Percentiles rank a stretch among this genome's conserved stretches.
These are phyloP conservation scores for Aspergillus neotritici DNA, from an alignment of 2,329 filamentous ascomycete genomes.

Conservation along the genomic window DNA sequence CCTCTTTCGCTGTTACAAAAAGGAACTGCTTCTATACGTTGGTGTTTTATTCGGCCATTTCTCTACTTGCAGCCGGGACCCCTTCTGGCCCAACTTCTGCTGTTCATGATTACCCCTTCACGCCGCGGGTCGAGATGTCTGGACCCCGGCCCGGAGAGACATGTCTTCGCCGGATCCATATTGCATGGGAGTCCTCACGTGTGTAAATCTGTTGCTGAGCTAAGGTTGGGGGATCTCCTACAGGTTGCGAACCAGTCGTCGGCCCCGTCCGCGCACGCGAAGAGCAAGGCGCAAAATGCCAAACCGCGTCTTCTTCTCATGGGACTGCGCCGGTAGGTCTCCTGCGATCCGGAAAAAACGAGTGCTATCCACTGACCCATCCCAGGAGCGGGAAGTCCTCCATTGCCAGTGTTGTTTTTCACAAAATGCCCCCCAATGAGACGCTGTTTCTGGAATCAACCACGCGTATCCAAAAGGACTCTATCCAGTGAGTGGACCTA, in stretches of 20 bases:
- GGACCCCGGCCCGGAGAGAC: slow-evolving; percentile 6
- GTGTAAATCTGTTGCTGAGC: slow-evolving; percentile 1
- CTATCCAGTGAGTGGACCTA: slow-evolving; percentile 70
- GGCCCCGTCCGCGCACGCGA: slow-evolving; percentile 22
- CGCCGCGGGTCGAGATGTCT: slow-evolving; percentile 1
- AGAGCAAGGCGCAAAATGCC: slow-evolving; percentile 48
- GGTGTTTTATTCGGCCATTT: too few species aligned
- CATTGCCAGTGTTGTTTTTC: slow-evolving; percentile 97
- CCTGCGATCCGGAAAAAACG: not conserved
- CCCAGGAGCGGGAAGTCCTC: slow-evolving; percentile 93
- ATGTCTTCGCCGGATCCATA: not conserved
- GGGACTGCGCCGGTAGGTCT: slow-evolving; percentile 79
- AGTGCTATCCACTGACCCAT: slow-evolving; percentile 12
- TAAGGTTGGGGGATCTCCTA: slow-evolving; percentile 17
- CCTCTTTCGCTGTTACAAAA: too few species aligned
- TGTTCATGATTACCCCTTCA: not conserved
- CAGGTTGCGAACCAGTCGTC: slow-evolving; percentile 27
- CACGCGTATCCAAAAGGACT: slow-evolving; percentile 87
- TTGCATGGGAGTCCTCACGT: not conserved
- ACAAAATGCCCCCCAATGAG: slow-evolving; percentile 93
- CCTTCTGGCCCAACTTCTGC: too few species aligned
- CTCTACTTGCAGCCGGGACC: too few species aligned
- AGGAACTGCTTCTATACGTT: too few species aligned
- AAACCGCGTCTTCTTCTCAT: slow-evolving; percentile 87
- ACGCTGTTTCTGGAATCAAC: slow-evolving; percentile 95